These are phyloP conservation scores for Chrysanthemum lavandulifolium DNA, from an alignment of 129 eudicot genomes.

Conservation along the genomic window DNA sequence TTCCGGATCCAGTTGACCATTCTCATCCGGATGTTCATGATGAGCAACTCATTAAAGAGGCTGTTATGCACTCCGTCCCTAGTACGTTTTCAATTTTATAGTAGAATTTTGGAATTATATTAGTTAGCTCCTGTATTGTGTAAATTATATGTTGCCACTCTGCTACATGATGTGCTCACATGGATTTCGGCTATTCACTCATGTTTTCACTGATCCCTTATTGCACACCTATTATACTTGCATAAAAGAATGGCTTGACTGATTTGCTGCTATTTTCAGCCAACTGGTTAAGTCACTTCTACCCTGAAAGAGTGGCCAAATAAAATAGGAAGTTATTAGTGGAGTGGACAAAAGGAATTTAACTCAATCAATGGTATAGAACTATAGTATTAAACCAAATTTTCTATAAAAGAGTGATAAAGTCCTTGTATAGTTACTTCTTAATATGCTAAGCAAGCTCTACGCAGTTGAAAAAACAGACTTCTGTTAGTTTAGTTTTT, in stretches of 20 bases:
- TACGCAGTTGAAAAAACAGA: not conserved
- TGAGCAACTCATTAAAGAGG: constrained; percentile 64
- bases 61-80: constrained; percentile 52
- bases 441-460: constrained; percentile 18
- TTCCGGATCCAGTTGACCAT: constrained; percentile 81
- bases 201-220: not conserved
- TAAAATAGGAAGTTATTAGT: constrained; percentile 9
- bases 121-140: not conserved
- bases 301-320: constrained; percentile 7
- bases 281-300: constrained; percentile 11
- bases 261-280: constrained; percentile 3
- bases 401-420: constrained; percentile 3
- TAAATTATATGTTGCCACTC: constrained; percentile 20
- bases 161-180: not conserved
- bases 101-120: constrained; percentile 1
- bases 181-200: constrained; percentile 17
- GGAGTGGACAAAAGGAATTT: constrained; percentile 9
- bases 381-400: not conserved
- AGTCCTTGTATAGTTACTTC: constrained; percentile 16
- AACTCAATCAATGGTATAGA: not conserved
- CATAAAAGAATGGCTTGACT: not conserved
- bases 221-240: not conserved
- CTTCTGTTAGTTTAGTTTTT: not conserved
- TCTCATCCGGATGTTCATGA: constrained; percentile 98
- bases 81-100: constrained; percentile 42